Conservation (phyloP, 2,329 filamentous ascomycete species). For the Monosporascus sp. region DNA sequence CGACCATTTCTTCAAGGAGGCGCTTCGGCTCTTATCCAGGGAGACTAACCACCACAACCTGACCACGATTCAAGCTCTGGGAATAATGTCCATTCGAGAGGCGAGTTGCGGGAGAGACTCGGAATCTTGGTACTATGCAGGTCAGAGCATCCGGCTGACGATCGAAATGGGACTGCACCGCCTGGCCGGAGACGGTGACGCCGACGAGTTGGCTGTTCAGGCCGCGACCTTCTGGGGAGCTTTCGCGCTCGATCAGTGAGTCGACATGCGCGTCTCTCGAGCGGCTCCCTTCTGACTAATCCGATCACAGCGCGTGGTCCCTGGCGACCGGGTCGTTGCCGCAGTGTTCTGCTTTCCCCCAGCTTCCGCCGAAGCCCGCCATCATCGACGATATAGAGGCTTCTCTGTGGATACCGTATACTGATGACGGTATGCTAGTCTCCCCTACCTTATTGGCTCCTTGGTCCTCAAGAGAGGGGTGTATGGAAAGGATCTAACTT, state of each 20-base stretch:
- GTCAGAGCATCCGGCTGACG: conserved; percentile 66
- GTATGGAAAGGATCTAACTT: conserved; percentile 7
- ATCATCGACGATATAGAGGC: conserved; percentile 58
- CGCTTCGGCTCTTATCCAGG: conserved; percentile 54
- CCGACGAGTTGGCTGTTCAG: conserved; percentile 54
- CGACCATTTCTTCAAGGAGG: conserved; percentile 70
- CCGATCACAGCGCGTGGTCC: conserved; percentile 53
- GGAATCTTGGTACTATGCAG: conserved; percentile 67
- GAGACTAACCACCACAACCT: conserved; percentile 56
- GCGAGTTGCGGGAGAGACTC: conserved; percentile 69
- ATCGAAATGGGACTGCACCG: conserved; percentile 68
- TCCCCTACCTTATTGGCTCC: not conserved
- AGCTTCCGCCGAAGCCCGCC: conserved; percentile 53
- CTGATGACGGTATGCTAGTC: conserved; percentile 47
- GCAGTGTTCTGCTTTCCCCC: conserved; percentile 53
- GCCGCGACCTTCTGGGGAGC: conserved; percentile 59
- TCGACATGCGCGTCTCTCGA: conserved; percentile 7
- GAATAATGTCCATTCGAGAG: conserved; percentile 71
- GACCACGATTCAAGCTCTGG: conserved; percentile 69
- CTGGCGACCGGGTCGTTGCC: conserved; percentile 59
- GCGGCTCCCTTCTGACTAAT: conserved; percentile 13
- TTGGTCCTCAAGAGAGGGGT: not conserved
- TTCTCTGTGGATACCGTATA: conserved; percentile 56
- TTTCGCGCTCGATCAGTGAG: conserved; percentile 60
- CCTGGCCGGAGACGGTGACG: conserved; percentile 41